These are phyloP conservation scores for Scheffersomyces quercinus DNA, from an alignment of 1,139 yeast species.

Conservation along the genomic window DNA sequence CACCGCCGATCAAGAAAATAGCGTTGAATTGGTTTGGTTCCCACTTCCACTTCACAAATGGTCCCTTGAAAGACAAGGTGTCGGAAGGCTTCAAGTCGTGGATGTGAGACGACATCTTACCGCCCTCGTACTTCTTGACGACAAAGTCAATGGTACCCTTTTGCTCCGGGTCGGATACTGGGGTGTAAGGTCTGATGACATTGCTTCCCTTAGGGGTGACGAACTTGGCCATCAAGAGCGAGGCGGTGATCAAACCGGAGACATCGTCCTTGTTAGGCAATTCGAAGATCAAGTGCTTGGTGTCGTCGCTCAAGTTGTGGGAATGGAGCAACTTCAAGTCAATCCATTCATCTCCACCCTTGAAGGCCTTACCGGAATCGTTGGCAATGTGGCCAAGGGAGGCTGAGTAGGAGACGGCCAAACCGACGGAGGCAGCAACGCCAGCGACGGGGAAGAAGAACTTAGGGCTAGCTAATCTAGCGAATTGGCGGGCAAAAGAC, in stretches of 20 bases:
- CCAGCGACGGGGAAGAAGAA: conserved; percentile 37
- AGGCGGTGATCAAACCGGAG: conserved; percentile 81
- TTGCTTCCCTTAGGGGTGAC: conserved; percentile 82
- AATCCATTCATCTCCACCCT: conserved; percentile 75
- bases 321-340: conserved; percentile 69
- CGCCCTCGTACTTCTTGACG: conserved; percentile 80
- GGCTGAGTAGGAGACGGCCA: conserved; percentile 44
- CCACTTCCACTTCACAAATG: conserved; percentile 91
- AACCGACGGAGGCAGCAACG: conserved; percentile 54
- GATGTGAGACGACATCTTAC: conserved; percentile 82
- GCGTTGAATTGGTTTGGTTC: conserved; percentile 78
- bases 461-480: conserved; percentile 26
- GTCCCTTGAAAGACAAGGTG: conserved; percentile 90
- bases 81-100: conserved; percentile 74
- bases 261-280: conserved; percentile 67
- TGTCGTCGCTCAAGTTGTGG: conserved; percentile 59
- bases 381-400: conserved; percentile 38
- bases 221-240: conserved; percentile 77
- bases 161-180: conserved; percentile 68
- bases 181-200: conserved; percentile 97
- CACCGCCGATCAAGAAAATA: conserved; percentile 90
- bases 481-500: conserved; percentile 19
- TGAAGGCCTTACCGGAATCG: conserved; percentile 58
- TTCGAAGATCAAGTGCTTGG: conserved; percentile 70
- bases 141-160: conserved; percentile 79